phyloP scores from a whole-genome alignment of 306 rosid species.

The Dryas alaskensis region DNA sequence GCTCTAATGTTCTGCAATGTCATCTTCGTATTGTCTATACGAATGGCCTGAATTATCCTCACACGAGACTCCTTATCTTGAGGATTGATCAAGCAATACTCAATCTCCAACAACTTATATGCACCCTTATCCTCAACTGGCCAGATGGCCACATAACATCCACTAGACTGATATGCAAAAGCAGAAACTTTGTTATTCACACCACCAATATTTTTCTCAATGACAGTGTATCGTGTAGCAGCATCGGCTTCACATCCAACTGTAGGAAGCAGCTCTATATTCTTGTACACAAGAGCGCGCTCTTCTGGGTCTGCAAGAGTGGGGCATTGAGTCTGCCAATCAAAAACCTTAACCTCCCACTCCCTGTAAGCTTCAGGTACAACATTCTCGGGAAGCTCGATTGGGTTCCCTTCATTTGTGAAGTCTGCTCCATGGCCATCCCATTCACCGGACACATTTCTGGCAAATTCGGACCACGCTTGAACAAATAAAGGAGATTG shows the following conservation, averaged over 20 bases:
- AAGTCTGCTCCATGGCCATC: conserved; percentile 94
- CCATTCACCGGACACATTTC: conserved; percentile 91
- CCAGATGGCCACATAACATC: conserved; percentile 79
- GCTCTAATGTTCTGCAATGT: conserved; percentile 52
- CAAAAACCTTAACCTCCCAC: conserved; percentile 93
- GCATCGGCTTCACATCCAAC: conserved; percentile 99
- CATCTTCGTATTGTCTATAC: conserved; percentile 40
- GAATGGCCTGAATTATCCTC: conserved; percentile 66
- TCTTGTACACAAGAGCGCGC: conserved; percentile 50
- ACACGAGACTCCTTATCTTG: conserved; percentile 78
- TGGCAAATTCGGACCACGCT: conserved; percentile 82
- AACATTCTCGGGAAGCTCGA: conserved; percentile 80
- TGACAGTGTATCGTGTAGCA: conserved; percentile 61
- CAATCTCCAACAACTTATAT: conserved; percentile 57
- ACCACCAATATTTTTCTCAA: conserved; percentile 61
- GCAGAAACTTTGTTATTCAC: conserved; percentile 37
- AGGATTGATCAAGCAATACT: conserved; percentile 81
- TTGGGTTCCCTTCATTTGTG: conserved; percentile 58
- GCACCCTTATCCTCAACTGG: conserved; percentile 37
- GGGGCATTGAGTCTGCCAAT: conserved; percentile 98
- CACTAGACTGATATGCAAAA: conserved; percentile 78
- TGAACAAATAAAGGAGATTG: conserved; percentile 22
- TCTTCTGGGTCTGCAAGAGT: conserved; percentile 75
- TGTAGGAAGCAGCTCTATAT: conserved; percentile 77
- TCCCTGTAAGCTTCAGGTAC: conserved; percentile 89